phyloP scores from a whole-genome alignment of 2,329 filamentous ascomycete genomes.

The Aspergillus tubingensis region DNA sequence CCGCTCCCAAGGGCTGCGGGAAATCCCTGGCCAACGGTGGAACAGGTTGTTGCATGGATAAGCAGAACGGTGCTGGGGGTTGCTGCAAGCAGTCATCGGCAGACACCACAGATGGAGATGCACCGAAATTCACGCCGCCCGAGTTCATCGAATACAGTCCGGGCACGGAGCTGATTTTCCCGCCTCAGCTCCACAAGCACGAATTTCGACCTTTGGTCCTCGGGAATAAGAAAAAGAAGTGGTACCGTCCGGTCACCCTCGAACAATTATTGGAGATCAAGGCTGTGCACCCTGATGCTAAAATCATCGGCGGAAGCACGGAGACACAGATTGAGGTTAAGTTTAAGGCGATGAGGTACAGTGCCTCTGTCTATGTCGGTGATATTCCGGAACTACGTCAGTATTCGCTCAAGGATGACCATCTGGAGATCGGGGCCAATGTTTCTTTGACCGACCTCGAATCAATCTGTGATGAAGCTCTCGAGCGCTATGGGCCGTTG shows the following conservation, averaged over 20 bases:
- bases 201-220: slow-evolving; percentile 80
- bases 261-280: slow-evolving; percentile 92
- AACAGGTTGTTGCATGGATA: slow-evolving; percentile 72
- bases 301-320: slow-evolving; percentile 92
- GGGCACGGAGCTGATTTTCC: slow-evolving; percentile 94
- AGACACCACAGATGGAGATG: slow-evolving; percentile 36
- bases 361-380: slow-evolving; percentile 85
- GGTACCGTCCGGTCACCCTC: slow-evolving; percentile 86
- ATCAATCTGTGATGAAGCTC: slow-evolving; percentile 74
- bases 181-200: slow-evolving; percentile 79
- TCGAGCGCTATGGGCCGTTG: slow-evolving; percentile 71
- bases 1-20: slow-evolving; percentile 55
- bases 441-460: slow-evolving; percentile 91
- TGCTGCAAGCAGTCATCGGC: slow-evolving; percentile 69
- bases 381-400: slow-evolving; percentile 88
- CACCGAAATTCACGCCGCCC: slow-evolving; percentile 73
- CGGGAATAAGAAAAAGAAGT: slow-evolving; percentile 91
- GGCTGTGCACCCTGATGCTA: slow-evolving; percentile 77
- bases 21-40: slow-evolving; percentile 61
- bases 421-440: slow-evolving; percentile 91
- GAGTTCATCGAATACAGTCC: slow-evolving; percentile 93
- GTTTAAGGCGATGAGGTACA: slow-evolving; percentile 92
- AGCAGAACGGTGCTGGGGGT: slow-evolving; percentile 56
- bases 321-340: slow-evolving; percentile 99
- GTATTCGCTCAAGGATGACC: slow-evolving; percentile 75